These are phyloP conservation scores for Phragmites australis DNA, from an alignment of 176 grass and related monocot genomes.

Conservation along the genomic window DNA sequence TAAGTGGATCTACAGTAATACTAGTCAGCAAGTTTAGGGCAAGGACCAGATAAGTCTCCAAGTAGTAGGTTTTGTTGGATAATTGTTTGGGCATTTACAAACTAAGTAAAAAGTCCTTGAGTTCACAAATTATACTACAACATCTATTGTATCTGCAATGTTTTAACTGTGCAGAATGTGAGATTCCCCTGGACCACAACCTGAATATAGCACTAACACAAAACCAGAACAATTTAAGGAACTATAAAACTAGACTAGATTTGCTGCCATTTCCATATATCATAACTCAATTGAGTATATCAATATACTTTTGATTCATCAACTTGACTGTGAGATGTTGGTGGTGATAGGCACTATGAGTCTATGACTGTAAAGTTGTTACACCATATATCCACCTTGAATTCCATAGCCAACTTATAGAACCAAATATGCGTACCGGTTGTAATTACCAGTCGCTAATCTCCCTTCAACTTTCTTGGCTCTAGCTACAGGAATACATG, in stretches of 20 bases:
- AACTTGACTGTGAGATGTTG: not conserved
- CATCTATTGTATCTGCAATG: not conserved
- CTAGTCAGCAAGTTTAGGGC: not conserved
- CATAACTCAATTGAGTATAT: not conserved
- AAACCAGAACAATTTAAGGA: not conserved
- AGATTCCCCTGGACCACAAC: not conserved
- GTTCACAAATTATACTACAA: not conserved
- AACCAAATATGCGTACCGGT: conserved; percentile 41
- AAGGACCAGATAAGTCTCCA: not conserved
- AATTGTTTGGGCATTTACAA: not conserved
- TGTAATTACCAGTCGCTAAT: conserved; percentile 73
- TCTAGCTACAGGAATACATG: conserved; percentile 52
- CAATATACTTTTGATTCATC: not conserved
- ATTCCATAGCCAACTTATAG: not conserved
- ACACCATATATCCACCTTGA: not conserved
- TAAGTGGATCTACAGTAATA: not conserved
- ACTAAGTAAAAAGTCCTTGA: not conserved
- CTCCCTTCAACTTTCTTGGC: conserved; percentile 85
- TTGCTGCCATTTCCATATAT: conserved; percentile 12
- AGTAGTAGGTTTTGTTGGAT: not conserved
- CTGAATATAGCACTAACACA: not conserved
- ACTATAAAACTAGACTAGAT: not conserved
- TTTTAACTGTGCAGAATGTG: not conserved
- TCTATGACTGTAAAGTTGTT: not conserved
- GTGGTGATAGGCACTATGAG: not conserved